Conservation (phyloP, 495 filamentous ascomycete species). For the Xylaria acuta region DNA sequence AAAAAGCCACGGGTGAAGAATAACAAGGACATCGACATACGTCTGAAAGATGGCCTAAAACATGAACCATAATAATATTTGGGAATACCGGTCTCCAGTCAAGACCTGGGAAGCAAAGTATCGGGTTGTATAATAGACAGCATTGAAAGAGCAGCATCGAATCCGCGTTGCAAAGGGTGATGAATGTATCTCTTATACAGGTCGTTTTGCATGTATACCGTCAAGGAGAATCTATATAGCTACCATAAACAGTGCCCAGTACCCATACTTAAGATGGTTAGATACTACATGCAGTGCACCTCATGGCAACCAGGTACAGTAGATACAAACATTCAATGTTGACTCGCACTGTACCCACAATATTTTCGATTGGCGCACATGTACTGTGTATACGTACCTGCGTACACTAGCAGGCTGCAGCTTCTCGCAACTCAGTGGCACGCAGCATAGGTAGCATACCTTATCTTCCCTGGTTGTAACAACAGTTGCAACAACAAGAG, state of each 20-base stretch:
- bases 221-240: not conserved
- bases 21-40: not conserved
- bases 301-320: not conserved
- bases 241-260: not conserved
- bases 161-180: slow-evolving; percentile 18
- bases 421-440: not conserved
- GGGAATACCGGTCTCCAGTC: not conserved
- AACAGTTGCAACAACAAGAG: not conserved
- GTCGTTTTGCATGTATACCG: not conserved
- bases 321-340: not conserved
- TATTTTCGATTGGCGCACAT: not conserved
- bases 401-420: not conserved
- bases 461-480: not conserved
- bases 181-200: not conserved
- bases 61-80: not conserved
- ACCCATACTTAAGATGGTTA: not conserved
- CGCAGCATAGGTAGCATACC: too few relatives aligned
- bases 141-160: slow-evolving; percentile 23
- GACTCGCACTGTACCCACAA: not conserved
- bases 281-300: not conserved
- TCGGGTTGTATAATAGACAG: slow-evolving; percentile 38
- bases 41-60: not conserved
- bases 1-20: slow-evolving; percentile 19
- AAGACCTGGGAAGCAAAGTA: slow-evolving; percentile 7
- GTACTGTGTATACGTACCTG: too few relatives aligned